Evolutionary conservation across 331 rosid genomes (phyloP).

Genomic region (Cydonia oblonga): DNA sequence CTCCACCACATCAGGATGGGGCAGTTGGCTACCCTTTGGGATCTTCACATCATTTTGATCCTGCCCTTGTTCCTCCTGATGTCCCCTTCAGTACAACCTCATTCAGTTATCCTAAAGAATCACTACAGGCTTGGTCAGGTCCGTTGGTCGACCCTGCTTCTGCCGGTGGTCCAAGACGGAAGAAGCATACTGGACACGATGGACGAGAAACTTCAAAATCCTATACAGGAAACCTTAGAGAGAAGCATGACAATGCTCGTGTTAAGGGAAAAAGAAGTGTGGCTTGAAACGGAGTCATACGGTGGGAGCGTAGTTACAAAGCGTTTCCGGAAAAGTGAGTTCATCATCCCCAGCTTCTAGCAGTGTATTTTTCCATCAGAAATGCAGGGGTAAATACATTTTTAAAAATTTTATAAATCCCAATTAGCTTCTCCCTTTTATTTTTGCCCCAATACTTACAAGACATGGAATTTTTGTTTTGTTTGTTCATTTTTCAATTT

Average conservation of each 20-base stretch:
- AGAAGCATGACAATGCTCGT: conserved; percentile 16
- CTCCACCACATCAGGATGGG: conserved; percentile 98
- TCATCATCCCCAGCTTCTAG: conserved; percentile 19
- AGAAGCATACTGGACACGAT: conserved; percentile 53
- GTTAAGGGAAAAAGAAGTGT: conserved; percentile 47
- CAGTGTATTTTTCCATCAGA: conserved; percentile 18
- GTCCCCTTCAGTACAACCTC: conserved; percentile 57
- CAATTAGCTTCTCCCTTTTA: neutral
- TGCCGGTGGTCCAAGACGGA: conserved; percentile 43
- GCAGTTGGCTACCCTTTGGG: conserved; percentile 80
- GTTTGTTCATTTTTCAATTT: conserved; percentile 19
- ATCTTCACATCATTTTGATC: conserved; percentile 73
- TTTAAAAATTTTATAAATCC: conserved; percentile 1
- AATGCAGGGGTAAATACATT: conserved; percentile 16
- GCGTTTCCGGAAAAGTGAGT: neutral
- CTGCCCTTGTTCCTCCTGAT: conserved; percentile 53
- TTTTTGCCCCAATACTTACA: neutral
- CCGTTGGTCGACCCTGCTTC: conserved; percentile 59
- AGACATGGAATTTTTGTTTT: neutral
- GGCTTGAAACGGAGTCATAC: conserved; percentile 26
- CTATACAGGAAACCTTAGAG: conserved; percentile 21
- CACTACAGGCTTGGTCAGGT: conserved; percentile 86
- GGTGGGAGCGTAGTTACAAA: conserved; percentile 9
- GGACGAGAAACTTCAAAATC: conserved; percentile 40
- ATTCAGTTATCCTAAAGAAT: conserved; percentile 55